phyloP scores from a whole-genome alignment of 345 rosid species.

The Hibiscus syriacus region DNA sequence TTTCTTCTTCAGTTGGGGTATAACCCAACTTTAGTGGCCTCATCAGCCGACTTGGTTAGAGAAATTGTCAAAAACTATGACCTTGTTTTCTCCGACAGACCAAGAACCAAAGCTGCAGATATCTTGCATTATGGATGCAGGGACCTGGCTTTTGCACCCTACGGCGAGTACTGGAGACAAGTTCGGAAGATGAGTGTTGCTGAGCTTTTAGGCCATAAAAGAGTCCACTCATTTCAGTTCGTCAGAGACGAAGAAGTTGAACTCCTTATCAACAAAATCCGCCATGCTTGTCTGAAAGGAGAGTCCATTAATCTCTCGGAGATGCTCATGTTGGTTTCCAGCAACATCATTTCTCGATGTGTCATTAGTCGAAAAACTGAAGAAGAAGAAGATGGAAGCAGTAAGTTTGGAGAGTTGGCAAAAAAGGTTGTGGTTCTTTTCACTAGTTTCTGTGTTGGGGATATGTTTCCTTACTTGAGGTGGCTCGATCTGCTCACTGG shows the following conservation, averaged over 20 bases:
- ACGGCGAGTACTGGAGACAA: background rate
- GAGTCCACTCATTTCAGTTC: background rate
- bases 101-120: background rate
- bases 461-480: background rate
- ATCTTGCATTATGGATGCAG: background rate
- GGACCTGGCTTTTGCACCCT: background rate
- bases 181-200: background rate
- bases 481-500: constrained; percentile 10
- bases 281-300: background rate
- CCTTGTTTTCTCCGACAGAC: background rate
- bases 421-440: background rate
- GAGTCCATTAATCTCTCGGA: background rate
- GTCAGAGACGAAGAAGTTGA: background rate
- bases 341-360: background rate
- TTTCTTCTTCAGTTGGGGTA: background rate
- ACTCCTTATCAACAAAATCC: background rate
- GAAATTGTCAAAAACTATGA: background rate
- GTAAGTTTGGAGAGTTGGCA: background rate
- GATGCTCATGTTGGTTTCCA: background rate
- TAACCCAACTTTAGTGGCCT: background rate
- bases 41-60: background rate
- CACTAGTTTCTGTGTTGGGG: background rate
- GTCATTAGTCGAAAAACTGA: background rate
- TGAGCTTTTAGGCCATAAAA: background rate
- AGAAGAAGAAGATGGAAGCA: background rate